Base-by-base conservation (phyloP, 768 basidiomycete species). In the Symmetrospora coprosmae region DNA sequence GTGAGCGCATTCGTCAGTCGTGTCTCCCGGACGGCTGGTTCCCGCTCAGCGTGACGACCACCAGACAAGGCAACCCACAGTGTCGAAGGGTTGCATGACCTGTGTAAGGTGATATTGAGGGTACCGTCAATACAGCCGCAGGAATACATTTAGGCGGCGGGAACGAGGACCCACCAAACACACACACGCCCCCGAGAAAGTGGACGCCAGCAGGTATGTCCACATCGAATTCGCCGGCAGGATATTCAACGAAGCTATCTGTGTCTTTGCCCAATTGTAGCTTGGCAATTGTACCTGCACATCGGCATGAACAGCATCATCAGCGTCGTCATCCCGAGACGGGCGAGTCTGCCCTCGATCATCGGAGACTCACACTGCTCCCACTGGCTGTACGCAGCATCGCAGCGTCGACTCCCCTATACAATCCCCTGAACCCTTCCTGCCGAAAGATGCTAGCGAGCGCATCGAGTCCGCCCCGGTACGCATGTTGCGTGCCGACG, bases 301-400 rank as follows among this genome's bases (percentile, higher is more conserved):
- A 23, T 51, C 23, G 14, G 34, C 6, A 13, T 13, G 25, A 13
- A 28, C 17, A 50, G 21, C 28, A 33, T 25, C 13, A 33, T 27
- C 16, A 23, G 7, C 23, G 25, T 25, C 13, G 17, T 66, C 66
- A 28, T 47, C 69, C n/a, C 13, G 21, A 30, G 28, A 8, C 7
- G 7, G 50, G 30, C 8, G 37, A 38, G 25, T 52, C 16, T 16
- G 19, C 11, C 27, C 28, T 41, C 28, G 27, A 5, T n/a, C 16
- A 17, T 11, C 9, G 19, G 5, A 17, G 34, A 31, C 35, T 19
- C 23, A 58, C 33, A 67, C 76, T 45, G 23, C 81, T 88, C 39
- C 90, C 94, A 86, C 90, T 92, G 0, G 87, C 83, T 13, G 94
- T 97, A 56, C 94, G 79, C 52, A 99, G 74, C 53, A 94, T 82